phyloP scores from a whole-genome alignment of 2,329 filamentous ascomycete genomes.

The Monilinia vaccinii-corymbosi region DNA sequence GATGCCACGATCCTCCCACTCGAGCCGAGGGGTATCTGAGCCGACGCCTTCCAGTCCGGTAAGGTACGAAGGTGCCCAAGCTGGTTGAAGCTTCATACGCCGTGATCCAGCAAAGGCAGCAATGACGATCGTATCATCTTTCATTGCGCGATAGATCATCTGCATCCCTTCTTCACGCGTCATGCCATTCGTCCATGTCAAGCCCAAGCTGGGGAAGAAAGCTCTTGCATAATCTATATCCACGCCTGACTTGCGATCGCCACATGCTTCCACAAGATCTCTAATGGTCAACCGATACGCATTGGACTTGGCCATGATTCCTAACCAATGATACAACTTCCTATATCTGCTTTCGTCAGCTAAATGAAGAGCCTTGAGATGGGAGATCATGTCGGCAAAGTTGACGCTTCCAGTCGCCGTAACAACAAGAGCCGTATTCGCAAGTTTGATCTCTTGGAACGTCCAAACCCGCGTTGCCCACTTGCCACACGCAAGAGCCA shows the following conservation, averaged over 20 bases:
- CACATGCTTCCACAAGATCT: slow-evolving; percentile 9
- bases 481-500: slow-evolving; percentile 13
- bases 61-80: not conserved
- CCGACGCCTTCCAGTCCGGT: not conserved
- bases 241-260: slow-evolving; percentile 5
- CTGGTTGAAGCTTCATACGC: not conserved
- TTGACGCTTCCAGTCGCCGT: not conserved
- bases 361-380: not conserved
- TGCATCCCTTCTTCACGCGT: slow-evolving; percentile 16
- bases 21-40: not conserved
- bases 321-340: not conserved
- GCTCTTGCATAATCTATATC: slow-evolving; percentile 18
- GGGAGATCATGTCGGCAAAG: not conserved
- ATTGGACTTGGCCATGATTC: not conserved
- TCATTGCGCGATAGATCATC: not conserved
- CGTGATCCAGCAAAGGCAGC: not conserved
- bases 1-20: not conserved
- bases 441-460: slow-evolving; percentile 19
- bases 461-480: slow-evolving; percentile 18
- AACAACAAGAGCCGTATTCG: slow-evolving; percentile 8
- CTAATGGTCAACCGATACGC: slow-evolving; percentile 6
- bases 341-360: not conserved
- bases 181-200: slow-evolving; percentile 14
- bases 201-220: slow-evolving; percentile 12
- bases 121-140: not conserved